Evolutionary conservation across 2,329 filamentous ascomycete species (phyloP), one percentile per base, ranked within the genome.

Genomic region (Verticillium tricorpus): DNA sequence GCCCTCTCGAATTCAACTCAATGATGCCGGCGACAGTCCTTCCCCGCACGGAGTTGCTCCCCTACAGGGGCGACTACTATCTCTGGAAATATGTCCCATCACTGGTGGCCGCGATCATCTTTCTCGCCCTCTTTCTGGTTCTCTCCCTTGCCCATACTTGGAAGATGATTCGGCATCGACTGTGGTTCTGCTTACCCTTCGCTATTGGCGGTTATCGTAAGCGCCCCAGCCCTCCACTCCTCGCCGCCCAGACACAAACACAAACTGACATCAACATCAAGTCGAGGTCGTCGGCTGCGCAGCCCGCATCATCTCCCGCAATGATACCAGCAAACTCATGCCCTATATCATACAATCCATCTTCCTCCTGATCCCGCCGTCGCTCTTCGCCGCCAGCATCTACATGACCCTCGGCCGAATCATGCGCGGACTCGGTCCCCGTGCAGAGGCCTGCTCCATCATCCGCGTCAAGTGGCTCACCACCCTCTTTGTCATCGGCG

Each of bases 401-500:
- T 81, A 81, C 67, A 81, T 81, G 78, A 70, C 73, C 1, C 74
- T 81, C 1, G 78, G 78, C 9, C 73, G 78, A 4, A 66, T 79
- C 19, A 74, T 78, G 11, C 56, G 57, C 5, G 70, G 74, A n/a
- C 65, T 76, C 7, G 45, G 45, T n/a, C 45, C 45, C 45, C 68
- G 78, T 19, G 80, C 76, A 3, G 72, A 73, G 17, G 60, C 72
- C 0, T 69, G 74, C 59, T 78, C 80, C 0, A 65, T 81, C 17
- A 76, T 84, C 32, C 69, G 71, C 1, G 69, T 74, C 0, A 72
- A 61, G 25, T 80, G 77, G 75, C 68, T 83, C 28, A 83, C 81
- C 2, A 79, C 78, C 60, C 71, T 83, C 39, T 84, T 83, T 62
- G 79, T 84, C 4, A 65, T 72, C 3, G 80, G 79, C 12, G 82